Evolutionary conservation across 441 rosid species (phyloP).

Genomic region (Brassica balearica): DNA sequence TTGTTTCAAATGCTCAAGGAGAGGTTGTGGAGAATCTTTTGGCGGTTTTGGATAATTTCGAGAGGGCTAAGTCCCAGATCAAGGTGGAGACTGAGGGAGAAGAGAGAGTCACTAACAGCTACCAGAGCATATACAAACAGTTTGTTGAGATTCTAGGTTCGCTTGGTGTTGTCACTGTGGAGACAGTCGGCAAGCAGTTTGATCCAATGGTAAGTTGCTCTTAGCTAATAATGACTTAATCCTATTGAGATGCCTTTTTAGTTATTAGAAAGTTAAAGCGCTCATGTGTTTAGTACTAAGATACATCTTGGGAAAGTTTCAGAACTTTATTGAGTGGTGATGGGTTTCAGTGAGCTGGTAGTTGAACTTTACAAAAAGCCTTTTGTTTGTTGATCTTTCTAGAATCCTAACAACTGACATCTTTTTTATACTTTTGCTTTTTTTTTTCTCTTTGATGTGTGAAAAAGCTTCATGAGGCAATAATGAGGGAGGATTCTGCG

Average conservation of each 20-base stretch:
- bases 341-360: slow-evolving; percentile 25
- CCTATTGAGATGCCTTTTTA: too few species aligned
- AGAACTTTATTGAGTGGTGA: slow-evolving; percentile 17
- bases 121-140: slow-evolving; percentile 95
- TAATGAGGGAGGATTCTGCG: slow-evolving; percentile 83
- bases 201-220: slow-evolving; percentile 85
- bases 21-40: slow-evolving; percentile 86
- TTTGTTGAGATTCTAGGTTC: slow-evolving; percentile 79
- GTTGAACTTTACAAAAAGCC: slow-evolving; percentile 5
- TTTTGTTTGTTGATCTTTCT: slow-evolving; percentile 18
- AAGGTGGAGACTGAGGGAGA: slow-evolving; percentile 91
- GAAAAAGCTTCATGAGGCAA: slow-evolving; percentile 92
- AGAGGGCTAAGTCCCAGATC: slow-evolving; percentile 89
- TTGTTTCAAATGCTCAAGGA: slow-evolving; percentile 88
- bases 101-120: slow-evolving; percentile 85
- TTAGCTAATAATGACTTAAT: too few species aligned
- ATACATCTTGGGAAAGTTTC: slow-evolving; percentile 13
- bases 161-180: slow-evolving; percentile 83
- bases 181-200: slow-evolving; percentile 82
- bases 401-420: slow-evolving; percentile 12
- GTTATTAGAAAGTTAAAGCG: neutral
- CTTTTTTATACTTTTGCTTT: slow-evolving; percentile 9
- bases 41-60: slow-evolving; percentile 87
- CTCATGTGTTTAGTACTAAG: slow-evolving; percentile 9
- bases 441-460: slow-evolving; percentile 12